These are phyloP conservation scores for Nakazawaea holstii DNA, from an alignment of 805 yeast genomes.

Conservation along the genomic window DNA sequence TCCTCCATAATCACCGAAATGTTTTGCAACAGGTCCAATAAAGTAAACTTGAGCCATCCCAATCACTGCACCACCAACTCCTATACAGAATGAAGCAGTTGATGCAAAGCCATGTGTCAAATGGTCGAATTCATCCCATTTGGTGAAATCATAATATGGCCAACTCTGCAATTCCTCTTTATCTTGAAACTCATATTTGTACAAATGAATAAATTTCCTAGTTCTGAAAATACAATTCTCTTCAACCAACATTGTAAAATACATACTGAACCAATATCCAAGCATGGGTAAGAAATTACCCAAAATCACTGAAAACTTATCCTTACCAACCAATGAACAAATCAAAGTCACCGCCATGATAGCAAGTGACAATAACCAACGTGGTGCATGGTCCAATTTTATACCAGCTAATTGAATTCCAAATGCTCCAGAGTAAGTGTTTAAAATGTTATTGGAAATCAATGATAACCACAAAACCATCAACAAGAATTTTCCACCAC, in stretches of 20 bases:
- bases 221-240: slow-evolving; percentile 72
- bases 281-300: slow-evolving; percentile 86
- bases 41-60: slow-evolving; percentile 90
- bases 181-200: slow-evolving; percentile 35
- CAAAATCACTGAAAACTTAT: slow-evolving; percentile 65
- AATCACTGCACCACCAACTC: slow-evolving; percentile 76
- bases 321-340: slow-evolving; percentile 70
- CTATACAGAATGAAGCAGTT: slow-evolving; percentile 54
- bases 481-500: slow-evolving; percentile 72
- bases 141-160: slow-evolving; percentile 61
- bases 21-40: slow-evolving; percentile 66
- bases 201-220: slow-evolving; percentile 33
- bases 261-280: slow-evolving; percentile 87
- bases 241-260: slow-evolving; percentile 62
- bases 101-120: slow-evolving; percentile 75
- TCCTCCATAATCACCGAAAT: slow-evolving; percentile 64
- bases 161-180: neutral
- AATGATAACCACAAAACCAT: slow-evolving; percentile 67
- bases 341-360: slow-evolving; percentile 61
- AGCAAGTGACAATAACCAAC: slow-evolving; percentile 70
- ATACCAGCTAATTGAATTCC: slow-evolving; percentile 62
- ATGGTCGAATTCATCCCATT: slow-evolving; percentile 59
- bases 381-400: slow-evolving; percentile 56
- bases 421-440: slow-evolving; percentile 77
- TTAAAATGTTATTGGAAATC: slow-evolving; percentile 76